Conservation (phyloP, 2,329 filamentous ascomycete genomes). For the Colletotrichum theobromicola region DNA sequence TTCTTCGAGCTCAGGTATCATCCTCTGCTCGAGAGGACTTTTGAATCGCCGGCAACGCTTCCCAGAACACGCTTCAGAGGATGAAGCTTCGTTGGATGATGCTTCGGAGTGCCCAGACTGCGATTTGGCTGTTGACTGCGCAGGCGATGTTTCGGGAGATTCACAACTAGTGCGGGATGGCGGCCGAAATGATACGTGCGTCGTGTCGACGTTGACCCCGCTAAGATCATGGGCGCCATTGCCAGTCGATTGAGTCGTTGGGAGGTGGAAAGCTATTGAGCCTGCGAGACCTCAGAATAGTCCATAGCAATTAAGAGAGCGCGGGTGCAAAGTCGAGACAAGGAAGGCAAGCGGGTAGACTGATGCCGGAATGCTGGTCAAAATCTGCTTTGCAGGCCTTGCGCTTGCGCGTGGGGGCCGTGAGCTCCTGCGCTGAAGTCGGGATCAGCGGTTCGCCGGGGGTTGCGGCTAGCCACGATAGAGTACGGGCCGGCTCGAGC, state of each 20-base stretch:
- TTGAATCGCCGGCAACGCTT: background rate
- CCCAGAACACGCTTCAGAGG: background rate
- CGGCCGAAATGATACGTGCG: background rate
- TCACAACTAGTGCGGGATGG: background rate
- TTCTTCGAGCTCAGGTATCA: background rate
- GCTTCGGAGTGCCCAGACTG: background rate
- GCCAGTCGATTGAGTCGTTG: background rate
- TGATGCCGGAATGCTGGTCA: background rate
- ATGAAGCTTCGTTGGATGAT: no score
- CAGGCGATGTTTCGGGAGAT: background rate
- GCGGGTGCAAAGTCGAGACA: background rate
- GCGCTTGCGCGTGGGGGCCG: background rate
- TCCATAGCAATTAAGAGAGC: background rate
- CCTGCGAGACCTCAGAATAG: background rate
- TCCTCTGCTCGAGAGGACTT: background rate
- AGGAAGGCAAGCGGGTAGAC: background rate
- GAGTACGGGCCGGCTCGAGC: background rate
- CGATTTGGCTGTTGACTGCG: background rate
- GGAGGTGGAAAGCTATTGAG: background rate
- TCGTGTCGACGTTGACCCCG: background rate
- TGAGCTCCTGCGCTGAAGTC: background rate
- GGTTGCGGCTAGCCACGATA: background rate
- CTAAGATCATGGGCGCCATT: background rate
- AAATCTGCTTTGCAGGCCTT: background rate
- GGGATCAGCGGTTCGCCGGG: background rate